Evolutionary conservation across 352 stramenopile species (phyloP).

Genomic region (Nothophytophthora sp.): DNA sequence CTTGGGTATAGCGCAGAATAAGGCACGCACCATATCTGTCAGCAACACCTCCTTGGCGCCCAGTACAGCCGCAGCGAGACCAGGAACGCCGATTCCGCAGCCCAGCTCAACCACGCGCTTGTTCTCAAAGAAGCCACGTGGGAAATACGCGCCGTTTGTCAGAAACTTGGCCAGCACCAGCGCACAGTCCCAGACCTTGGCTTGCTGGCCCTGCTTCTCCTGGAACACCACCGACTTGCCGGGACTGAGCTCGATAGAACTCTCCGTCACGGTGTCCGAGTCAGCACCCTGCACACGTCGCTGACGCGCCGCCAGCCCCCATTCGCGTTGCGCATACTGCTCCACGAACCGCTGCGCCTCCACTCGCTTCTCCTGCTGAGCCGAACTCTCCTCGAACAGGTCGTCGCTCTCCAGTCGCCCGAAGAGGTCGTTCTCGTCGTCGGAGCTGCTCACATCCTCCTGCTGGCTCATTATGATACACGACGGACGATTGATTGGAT

Average conservation of each 20-base stretch:
- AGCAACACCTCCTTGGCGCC: constrained; percentile 43
- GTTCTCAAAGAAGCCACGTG: constrained; percentile 38
- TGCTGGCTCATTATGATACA: constrained; percentile 6
- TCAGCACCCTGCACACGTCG: constrained; percentile 21
- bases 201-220: constrained; percentile 59
- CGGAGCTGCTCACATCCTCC: constrained; percentile 26
- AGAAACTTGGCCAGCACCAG: constrained; percentile 59
- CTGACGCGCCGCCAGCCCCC: constrained; percentile 40
- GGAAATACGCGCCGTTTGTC: constrained; percentile 31
- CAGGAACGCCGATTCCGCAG: constrained; percentile 58
- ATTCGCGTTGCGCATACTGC: constrained; percentile 39
- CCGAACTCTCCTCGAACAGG: constrained; percentile 38
- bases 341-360: constrained; percentile 34
- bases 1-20: no score
- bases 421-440: constrained; percentile 44
- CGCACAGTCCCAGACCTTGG: constrained; percentile 63
- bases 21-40: constrained; percentile 44
- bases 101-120: constrained; percentile 60
- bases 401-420: constrained; percentile 36
- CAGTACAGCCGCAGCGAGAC: constrained; percentile 42
- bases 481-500: constrained; percentile 20
- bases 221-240: constrained; percentile 33
- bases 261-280: constrained; percentile 34
- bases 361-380: constrained; percentile 34
- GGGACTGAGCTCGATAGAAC: constrained; percentile 22